phyloP scores from a whole-genome alignment of 495 filamentous ascomycete genomes.

The Bacidia rubella region DNA sequence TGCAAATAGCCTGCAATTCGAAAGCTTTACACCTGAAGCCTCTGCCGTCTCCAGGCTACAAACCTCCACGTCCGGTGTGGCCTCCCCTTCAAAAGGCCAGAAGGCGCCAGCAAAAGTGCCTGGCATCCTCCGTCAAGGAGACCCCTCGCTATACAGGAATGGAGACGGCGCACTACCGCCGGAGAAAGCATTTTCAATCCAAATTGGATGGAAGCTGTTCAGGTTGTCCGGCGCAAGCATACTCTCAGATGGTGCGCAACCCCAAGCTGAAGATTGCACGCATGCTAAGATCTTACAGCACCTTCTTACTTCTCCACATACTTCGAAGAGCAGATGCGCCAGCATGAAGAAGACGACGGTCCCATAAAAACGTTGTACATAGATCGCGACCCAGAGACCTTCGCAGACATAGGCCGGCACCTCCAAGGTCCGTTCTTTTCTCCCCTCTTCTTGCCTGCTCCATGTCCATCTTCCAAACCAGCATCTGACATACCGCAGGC shows the following conservation, averaged over 20 bases:
- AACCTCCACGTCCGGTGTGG: not conserved
- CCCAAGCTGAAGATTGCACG: not conserved
- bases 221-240: conserved; percentile 88
- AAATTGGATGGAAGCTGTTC: conserved; percentile 86
- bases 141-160: conserved; percentile 4
- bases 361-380: conserved; percentile 68
- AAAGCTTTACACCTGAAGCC: conserved; percentile 10
- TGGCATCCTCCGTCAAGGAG: conserved; percentile 13
- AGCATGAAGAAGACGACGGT: conserved; percentile 38
- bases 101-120: conserved; percentile 7
- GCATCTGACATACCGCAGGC: conserved; percentile 29
- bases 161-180: conserved; percentile 28
- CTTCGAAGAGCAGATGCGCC: conserved; percentile 71
- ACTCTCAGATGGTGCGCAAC: conserved; percentile 75
- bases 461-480: no score
- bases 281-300: conserved; percentile 51
- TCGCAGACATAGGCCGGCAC: conserved; percentile 79
- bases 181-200: conserved; percentile 77
- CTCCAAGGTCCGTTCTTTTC: conserved; percentile 50
- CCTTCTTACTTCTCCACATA: conserved; percentile 96
- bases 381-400: conserved; percentile 84
- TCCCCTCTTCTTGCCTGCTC: not conserved
- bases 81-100: conserved; percentile 1
- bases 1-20: conserved; percentile 4
- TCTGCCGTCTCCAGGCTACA: not conserved